Percentiles rank a stretch among this genome's conserved stretches.
Conservation (phyloP, 2,329 filamentous ascomycete genomes). For the Aspergillus sp. region DNA sequence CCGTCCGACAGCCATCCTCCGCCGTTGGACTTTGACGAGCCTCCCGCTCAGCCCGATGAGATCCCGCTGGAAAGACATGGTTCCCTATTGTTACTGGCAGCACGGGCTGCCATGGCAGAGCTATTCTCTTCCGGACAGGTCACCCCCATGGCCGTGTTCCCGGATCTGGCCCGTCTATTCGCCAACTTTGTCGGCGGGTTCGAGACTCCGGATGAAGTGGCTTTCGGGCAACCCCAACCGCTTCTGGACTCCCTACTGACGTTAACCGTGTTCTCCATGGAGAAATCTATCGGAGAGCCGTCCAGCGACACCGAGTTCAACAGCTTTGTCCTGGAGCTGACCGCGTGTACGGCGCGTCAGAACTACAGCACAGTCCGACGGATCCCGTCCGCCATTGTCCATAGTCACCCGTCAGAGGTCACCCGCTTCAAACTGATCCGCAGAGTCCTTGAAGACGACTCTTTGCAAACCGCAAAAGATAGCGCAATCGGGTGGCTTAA, state of each 20-base stretch:
- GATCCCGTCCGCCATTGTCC: constrained; percentile 34
- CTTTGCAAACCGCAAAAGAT: constrained; percentile 48
- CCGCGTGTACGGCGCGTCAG: constrained; percentile 30
- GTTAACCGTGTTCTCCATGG: constrained; percentile 44
- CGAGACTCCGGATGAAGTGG: constrained; percentile 27
- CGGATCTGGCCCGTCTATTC: constrained; percentile 45
- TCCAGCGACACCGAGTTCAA: constrained; percentile 45
- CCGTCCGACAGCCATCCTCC: constrained; percentile 32
- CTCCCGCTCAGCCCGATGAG: constrained; percentile 44
- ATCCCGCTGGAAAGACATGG: constrained; percentile 51
- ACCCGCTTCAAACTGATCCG: constrained; percentile 48
- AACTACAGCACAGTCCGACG: constrained; percentile 30
- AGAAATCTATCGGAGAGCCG: constrained; percentile 39
- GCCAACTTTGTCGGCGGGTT: constrained; percentile 44
- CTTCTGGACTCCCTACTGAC: constrained; percentile 48
- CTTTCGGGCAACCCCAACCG: constrained; percentile 42
- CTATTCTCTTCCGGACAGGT: constrained; percentile 40
- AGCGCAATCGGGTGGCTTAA: constrained; percentile 55
- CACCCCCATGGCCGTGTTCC: constrained; percentile 42
- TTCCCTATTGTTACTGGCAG: constrained; percentile 46
- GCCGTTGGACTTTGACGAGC: constrained; percentile 47
- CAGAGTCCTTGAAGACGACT: constrained; percentile 47
- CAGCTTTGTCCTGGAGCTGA: constrained; percentile 43
- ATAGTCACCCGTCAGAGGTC: constrained; percentile 46
- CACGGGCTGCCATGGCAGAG: constrained; percentile 42